Base-by-base conservation (phyloP, 257 asterid species). In the Gentiana macrophylla region DNA sequence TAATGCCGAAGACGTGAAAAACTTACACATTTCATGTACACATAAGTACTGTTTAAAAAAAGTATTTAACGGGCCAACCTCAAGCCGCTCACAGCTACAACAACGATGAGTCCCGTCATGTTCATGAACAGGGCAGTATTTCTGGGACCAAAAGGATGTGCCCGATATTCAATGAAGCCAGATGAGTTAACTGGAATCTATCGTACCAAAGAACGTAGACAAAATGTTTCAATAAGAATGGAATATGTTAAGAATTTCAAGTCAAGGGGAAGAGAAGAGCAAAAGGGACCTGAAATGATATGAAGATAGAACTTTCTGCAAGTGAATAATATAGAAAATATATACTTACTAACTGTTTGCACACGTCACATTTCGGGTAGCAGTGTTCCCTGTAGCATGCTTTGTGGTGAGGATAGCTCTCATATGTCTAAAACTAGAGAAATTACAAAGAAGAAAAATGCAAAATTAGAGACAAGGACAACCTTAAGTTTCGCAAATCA, bases 131-230 rank as follows among this genome's bases (percentile, higher is more conserved):
- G 98, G 98, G 72, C 98, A 91, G 77, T 91, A 91, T 70, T 87
- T 91, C 71, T 91, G 98, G 66, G 94, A 79, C 98, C 98, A 91
- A 73, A 87, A 55, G 96, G 98, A 72, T 84, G 96, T 36, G 95
- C 94, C 61, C 94, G 77, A 55, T 83, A 91, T 71, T 91, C 98
- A 67, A 91, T 91, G 67, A 87, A 94, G 55, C 97, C 97, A 54
- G 89, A 75, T 62, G 90, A 84, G 69, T 87, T 91, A 67, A 94
- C 87, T 37, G 97, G 93, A 69, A 91, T 87, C 98, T 91, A 80
- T 41, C 0, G 24, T 41, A 41, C 8, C 6, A 41, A 15, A 3
- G 46, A 41, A 41, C 6, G 46, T 41, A 41, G 46, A 41, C 6
- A 38, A 38, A 38, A 38, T 8, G 8, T 38, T 5, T 38, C 44